Evolutionary conservation across 768 basidiomycete species (phyloP).

Genomic region (Leccinum subtestaceum): DNA sequence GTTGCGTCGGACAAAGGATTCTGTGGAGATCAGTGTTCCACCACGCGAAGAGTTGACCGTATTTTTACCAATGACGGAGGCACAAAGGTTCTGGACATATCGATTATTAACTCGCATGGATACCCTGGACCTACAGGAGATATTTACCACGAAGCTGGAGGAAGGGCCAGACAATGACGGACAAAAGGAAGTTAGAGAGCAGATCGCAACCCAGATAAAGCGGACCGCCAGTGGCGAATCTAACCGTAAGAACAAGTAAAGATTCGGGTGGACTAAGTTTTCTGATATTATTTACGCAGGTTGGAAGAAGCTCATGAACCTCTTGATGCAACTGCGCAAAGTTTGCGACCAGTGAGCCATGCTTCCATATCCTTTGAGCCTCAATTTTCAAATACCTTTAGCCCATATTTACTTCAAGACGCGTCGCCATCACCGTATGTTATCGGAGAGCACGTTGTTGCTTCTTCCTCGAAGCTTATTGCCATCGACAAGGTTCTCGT

Average conservation of each 20-base stretch:
- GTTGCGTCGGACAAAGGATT: conserved; percentile 59
- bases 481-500: conserved; percentile 57
- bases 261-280: background rate
- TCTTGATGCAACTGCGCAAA: conserved; percentile 69
- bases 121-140: conserved; percentile 43
- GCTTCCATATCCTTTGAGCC: background rate
- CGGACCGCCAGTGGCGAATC: conserved; percentile 29
- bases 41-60: conserved; percentile 56
- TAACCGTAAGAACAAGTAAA: conserved; percentile 23
- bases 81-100: conserved; percentile 62
- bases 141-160: conserved; percentile 40
- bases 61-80: conserved; percentile 56
- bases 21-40: conserved; percentile 48
- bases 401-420: conserved; percentile 52
- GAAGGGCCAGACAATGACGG: conserved; percentile 34
- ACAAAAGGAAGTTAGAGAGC: conserved; percentile 38
- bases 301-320: conserved; percentile 59
- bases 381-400: conserved; percentile 20
- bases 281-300: conserved; percentile 30
- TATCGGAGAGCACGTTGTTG: conserved; percentile 54
- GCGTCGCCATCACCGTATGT: conserved; percentile 48
- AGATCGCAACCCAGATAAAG: conserved; percentile 39
- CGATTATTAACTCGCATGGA: conserved; percentile 53
- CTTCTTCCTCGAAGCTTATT: conserved; percentile 54
- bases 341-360: conserved; percentile 63